phyloP scores from a whole-genome alignment of 768 basidiomycete genomes.

The Russula abietina region DNA sequence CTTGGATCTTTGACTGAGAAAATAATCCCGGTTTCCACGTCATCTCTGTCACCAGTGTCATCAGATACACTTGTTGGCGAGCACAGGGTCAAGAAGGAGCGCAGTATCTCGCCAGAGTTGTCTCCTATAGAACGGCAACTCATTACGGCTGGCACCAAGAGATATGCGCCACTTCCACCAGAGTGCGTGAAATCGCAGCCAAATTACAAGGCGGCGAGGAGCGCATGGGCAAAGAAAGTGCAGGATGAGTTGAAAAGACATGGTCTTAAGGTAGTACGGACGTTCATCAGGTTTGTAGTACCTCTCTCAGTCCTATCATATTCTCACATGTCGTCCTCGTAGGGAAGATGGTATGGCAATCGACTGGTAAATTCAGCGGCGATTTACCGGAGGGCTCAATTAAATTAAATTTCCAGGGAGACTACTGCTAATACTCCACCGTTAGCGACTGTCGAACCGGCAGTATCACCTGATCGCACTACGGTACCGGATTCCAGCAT shows the following conservation, averaged over 20 bases:
- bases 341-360: slow-evolving; percentile 27
- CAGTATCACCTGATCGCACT: neutral
- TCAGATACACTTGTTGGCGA: slow-evolving; percentile 15
- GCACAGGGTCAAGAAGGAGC: slow-evolving; percentile 17
- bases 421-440: neutral
- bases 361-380: slow-evolving; percentile 18
- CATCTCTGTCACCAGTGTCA: slow-evolving; percentile 3
- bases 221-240: slow-evolving; percentile 18
- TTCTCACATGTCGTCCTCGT: neutral
- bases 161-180: slow-evolving; percentile 19
- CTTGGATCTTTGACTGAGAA: neutral
- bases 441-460: slow-evolving; percentile 8
- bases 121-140: neutral
- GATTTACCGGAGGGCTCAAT: neutral
- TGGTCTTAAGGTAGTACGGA: slow-evolving; percentile 15
- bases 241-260: slow-evolving; percentile 9
- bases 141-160: slow-evolving; percentile 18
- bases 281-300: slow-evolving; percentile 21
- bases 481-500: neutral
- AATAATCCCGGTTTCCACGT: neutral
- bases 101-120: slow-evolving; percentile 16
- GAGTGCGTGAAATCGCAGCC: slow-evolving; percentile 14
- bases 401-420: neutral
- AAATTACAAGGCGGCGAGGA: slow-evolving; percentile 12
- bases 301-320: neutral